Evolutionary conservation across 257 asterid genomes (phyloP).

Genomic region (Voacanga thouarsii): DNA sequence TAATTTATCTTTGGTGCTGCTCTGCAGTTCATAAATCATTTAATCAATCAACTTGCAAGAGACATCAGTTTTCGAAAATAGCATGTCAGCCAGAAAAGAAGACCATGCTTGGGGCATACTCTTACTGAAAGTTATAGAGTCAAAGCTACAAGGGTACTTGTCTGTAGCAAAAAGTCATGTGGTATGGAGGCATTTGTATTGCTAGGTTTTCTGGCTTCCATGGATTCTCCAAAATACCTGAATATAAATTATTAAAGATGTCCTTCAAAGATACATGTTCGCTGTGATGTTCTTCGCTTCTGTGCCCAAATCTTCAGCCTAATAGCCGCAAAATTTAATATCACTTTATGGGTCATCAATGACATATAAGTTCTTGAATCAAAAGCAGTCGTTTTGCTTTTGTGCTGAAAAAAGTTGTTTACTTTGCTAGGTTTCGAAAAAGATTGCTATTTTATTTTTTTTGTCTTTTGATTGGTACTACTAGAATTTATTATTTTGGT

Average conservation of each 20-base stretch:
- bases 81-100: conserved; percentile 96
- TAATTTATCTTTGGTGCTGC: neutral
- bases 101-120: conserved; percentile 91
- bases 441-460: neutral
- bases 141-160: conserved; percentile 87
- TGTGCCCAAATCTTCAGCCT: neutral
- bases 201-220: neutral
- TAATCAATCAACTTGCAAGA: conserved; percentile 78
- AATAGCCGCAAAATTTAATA: neutral
- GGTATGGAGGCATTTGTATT: conserved; percentile 44
- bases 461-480: neutral
- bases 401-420: neutral
- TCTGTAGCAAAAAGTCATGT: conserved; percentile 86
- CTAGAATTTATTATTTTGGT: neutral
- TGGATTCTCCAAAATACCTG: too few relatives aligned
- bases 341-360: neutral
- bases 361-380: conserved; percentile 10
- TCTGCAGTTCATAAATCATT: conserved; percentile 86
- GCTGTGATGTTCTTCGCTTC: neutral
- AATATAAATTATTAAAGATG: too few relatives aligned
- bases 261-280: too few relatives aligned
- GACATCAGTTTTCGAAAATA: conserved; percentile 83
- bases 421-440: conserved; percentile 2
- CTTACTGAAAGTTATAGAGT: conserved; percentile 88
- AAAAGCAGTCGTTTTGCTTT: neutral